Evolutionary conservation across 352 stramenopile genomes (phyloP).

Genomic region (Phytophthora hibernalis): DNA sequence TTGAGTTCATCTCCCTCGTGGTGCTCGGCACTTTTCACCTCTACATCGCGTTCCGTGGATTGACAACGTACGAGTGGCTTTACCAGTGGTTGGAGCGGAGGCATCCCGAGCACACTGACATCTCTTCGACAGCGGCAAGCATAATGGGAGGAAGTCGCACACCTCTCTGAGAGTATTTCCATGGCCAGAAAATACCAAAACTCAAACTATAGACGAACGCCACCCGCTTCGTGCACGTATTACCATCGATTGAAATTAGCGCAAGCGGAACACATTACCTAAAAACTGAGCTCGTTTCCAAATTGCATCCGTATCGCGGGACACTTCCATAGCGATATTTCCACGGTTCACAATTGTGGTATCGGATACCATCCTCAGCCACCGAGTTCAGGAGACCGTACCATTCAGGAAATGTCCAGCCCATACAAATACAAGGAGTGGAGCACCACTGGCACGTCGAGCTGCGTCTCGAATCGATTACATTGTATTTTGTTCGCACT

Average conservation of each 20-base stretch:
- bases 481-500: too few species aligned
- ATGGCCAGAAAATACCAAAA: conserved; percentile 1
- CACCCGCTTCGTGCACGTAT: neutral
- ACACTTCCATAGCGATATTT: conserved; percentile 52
- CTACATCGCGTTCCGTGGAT: conserved; percentile 58
- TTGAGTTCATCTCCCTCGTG: conserved; percentile 68
- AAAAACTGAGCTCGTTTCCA: conserved; percentile 64
- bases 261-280: conserved; percentile 51
- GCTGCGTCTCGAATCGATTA: too few species aligned
- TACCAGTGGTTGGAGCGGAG: conserved; percentile 43
- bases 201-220: conserved; percentile 8
- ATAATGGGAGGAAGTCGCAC: conserved; percentile 12
- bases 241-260: conserved; percentile 15
- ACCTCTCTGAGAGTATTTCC: conserved; percentile 21
- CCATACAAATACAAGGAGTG: too few species aligned
- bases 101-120: conserved; percentile 5
- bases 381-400: conserved; percentile 50
- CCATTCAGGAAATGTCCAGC: conserved; percentile 48
- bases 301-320: conserved; percentile 49
- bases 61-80: conserved; percentile 71
- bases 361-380: conserved; percentile 30
- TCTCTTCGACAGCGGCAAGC: conserved; percentile 1
- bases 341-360: conserved; percentile 29
- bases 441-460: too few species aligned
- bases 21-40: conserved; percentile 68